Base-by-base conservation (phyloP, 805 yeast species). In the Wickerhamiella qilinensis region DNA sequence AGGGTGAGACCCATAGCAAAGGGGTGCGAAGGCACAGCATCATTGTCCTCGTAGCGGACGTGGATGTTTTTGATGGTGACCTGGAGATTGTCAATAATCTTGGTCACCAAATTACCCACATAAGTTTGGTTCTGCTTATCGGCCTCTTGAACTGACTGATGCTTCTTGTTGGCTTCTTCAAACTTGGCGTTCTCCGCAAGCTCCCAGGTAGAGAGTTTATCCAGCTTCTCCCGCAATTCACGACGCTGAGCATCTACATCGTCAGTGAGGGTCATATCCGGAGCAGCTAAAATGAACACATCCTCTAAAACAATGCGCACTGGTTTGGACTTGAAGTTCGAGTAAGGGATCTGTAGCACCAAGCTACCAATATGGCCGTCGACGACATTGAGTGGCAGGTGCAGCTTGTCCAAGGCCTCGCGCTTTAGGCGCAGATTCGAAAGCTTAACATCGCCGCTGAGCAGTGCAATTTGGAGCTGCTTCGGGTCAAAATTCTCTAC, bases 401-500 rank as follows among this genome's bases (percentile, higher is more conserved):
- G 73, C 46, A 91, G 68, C 48, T 79, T 71, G 57, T 93, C 98
- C 35, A 91, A 64, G 2, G 95, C 84, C 54, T 86, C 96, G 44
- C 80, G 78, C 59, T 82, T 84, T 42, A 91, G 64, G 41, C 77
- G 69, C 44, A 93, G 68, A 54, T 86, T 76, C 44, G 68, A 69
- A 39, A 91, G 64, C 54, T 82, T 82, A 22, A 86, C 97, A 63
- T 91, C 97, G 28, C 99, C 99, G 51, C 85, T 74, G 94, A 97
- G 86, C 25, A 91, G 85, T 4, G 97, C 98, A 39, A 91, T 86
- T 50, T 91, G 86, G 51, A 91, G 63, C 53, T 91, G 95, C 48
- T 81, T 82, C 15, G 97, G 85, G 60, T 91, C 98, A 57, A 91
- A 91, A 59, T 93, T 82, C 60, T 93, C 94, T 36, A 88, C 85